Conservation (phyloP, 129 eudicot species). For the Scalesia atractyloides region DNA sequence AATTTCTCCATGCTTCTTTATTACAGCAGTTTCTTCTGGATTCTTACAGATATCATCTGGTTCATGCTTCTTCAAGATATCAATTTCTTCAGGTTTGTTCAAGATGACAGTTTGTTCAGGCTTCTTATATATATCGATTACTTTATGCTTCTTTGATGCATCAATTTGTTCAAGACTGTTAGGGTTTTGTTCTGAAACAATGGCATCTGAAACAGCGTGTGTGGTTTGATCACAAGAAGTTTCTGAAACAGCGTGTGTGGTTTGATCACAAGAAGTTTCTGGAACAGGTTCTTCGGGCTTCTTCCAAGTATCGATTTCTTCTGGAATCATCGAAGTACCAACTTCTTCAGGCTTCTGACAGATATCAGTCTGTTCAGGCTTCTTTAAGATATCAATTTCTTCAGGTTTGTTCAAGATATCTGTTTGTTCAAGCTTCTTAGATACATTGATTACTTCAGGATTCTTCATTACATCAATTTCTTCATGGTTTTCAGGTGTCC, state of each 20-base stretch:
- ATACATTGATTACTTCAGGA: neutral
- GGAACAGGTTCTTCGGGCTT: neutral
- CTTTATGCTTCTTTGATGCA: neutral
- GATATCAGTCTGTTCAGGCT: conserved; percentile 3
- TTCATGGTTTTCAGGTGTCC: neutral
- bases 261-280: too few relatives aligned
- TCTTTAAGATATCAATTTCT: neutral
- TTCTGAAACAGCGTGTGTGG: neutral
- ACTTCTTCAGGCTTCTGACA: neutral
- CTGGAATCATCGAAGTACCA: neutral
- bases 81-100: too few relatives aligned
- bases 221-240: too few relatives aligned
- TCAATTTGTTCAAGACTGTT: neutral
- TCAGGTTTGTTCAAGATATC: too few relatives aligned
- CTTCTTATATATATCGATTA: neutral
- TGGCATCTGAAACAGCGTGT: neutral
- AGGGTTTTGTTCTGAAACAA: neutral
- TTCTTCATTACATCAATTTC: neutral
- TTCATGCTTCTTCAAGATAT: too few relatives aligned
- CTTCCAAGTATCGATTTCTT: neutral
- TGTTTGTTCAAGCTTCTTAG: neutral
- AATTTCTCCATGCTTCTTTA: neutral
- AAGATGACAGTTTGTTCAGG: conserved; percentile 6
- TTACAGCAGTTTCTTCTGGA: neutral
- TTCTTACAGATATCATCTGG: neutral